These are phyloP conservation scores for Eimeria necatrix DNA, from an alignment of 169 alveolate genomes.

Conservation along the genomic window DNA sequence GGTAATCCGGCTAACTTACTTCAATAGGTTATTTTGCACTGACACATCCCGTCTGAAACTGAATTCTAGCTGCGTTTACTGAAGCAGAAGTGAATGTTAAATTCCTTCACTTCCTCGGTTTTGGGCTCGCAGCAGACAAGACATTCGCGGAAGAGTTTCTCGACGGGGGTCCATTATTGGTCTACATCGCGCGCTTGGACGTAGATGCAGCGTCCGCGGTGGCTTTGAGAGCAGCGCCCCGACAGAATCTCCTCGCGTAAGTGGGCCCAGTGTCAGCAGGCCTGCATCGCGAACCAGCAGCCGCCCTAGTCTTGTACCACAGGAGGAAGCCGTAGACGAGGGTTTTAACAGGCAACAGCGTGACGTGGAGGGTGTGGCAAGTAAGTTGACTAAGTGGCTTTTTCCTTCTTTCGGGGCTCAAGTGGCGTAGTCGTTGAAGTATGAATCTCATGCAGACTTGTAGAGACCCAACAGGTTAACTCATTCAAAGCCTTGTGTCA, in stretches of 20 bases:
- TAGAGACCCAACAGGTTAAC: no score
- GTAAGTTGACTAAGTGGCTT: neutral
- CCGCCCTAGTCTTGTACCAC: slow-evolving; percentile 16
- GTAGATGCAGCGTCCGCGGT: neutral
- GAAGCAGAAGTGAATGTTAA: no score
- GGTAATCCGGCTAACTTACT: neutral
- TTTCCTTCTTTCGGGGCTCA: no score
- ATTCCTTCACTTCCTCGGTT: no score
- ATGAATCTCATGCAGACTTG: no score
- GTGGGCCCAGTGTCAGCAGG: neutral
- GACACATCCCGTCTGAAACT: no score
- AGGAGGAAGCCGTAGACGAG: neutral
- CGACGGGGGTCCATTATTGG: slow-evolving; percentile 39
- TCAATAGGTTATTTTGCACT: no score
- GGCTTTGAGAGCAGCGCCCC: neutral
- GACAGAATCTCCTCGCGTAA: slow-evolving; percentile 21
- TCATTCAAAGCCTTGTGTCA: no score
- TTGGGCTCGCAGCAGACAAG: neutral
- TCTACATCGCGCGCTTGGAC: neutral
- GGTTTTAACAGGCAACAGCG: neutral
- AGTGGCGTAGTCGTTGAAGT: no score
- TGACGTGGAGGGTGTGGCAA: neutral
- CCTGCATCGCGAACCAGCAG: slow-evolving; percentile 25
- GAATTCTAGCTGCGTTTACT: no score
- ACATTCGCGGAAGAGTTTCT: neutral